Percentiles rank a stretch among this genome's conserved stretches.
Conservation (phyloP, 2,329 filamentous ascomycete genomes). For the Hysterium pulicare region DNA sequence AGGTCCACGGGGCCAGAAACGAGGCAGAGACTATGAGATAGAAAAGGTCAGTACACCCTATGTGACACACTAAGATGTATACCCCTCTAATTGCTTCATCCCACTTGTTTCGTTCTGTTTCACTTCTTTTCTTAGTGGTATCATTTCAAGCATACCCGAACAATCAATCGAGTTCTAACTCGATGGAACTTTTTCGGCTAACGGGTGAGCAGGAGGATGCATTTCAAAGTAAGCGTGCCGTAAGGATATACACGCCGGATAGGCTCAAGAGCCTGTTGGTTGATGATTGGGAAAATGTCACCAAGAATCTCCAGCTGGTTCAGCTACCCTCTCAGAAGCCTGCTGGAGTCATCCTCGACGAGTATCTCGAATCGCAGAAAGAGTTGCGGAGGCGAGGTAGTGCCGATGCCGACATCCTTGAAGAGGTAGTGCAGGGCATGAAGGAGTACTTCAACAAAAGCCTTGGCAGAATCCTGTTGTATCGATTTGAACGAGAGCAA, state of each 20-base stretch:
- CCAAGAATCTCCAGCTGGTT: slow-evolving; percentile 88
- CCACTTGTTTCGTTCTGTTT: too few relatives aligned
- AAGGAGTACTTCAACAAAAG: slow-evolving; percentile 93
- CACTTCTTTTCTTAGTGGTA: too few relatives aligned
- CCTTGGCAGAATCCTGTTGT: slow-evolving; percentile 83
- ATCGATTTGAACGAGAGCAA: slow-evolving; percentile 89
- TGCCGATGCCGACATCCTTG: slow-evolving; percentile 77
- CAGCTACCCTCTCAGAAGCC: slow-evolving; percentile 75
- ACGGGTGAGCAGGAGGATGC: slow-evolving; percentile 68
- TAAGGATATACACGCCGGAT: slow-evolving; percentile 84
- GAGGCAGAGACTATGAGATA: slow-evolving; percentile 75
- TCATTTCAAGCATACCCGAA: too few relatives aligned
- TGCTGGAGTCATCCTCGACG: slow-evolving; percentile 72
- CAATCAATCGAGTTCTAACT: too few relatives aligned
- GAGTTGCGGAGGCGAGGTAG: slow-evolving; percentile 63
- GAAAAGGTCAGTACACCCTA: slow-evolving; percentile 60
- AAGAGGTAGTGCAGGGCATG: slow-evolving; percentile 82
- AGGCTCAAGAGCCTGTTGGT: slow-evolving; percentile 88
- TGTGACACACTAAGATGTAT: too few relatives aligned
- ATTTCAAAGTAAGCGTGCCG: slow-evolving; percentile 78
- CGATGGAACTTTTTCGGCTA: too few relatives aligned
- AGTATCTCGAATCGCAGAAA: slow-evolving; percentile 71
- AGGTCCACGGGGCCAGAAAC: slow-evolving; percentile 65
- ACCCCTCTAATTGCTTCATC: too few relatives aligned
- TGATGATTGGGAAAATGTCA: slow-evolving; percentile 98